Evolutionary conservation across 371 early-diverging fungal genomes (phyloP), one percentile per base, ranked within the genome.

Genomic region (Lichtheimia ornata): DNA sequence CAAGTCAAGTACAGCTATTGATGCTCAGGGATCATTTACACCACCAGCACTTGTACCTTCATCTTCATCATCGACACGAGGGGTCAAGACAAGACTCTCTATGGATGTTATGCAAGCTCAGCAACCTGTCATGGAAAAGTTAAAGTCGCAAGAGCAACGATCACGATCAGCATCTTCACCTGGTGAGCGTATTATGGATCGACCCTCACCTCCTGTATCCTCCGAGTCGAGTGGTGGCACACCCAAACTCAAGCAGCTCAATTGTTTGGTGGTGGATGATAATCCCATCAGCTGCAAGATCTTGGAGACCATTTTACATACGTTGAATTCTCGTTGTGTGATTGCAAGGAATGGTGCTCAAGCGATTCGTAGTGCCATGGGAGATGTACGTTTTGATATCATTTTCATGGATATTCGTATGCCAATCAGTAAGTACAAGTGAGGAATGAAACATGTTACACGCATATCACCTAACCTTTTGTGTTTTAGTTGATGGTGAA

Each of bases 381-480:
- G 93, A 0, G 87, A 89, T 53, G 88, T 93, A 22, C 87, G 84
- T 64, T 97, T 92, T 76, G 95, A 95, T 61, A 81, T 94, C 24
- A 94, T 97, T 35, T 94, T 97, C 61, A 91, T 95, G 91, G 95
- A 94, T 62, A 88, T 93, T n/a, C 80, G 89, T 9, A 94, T 96
- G 94, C 96, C 96, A 1, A 91, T 94, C 47, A 83, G 91, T 92
- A 86, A 82, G 88, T 83, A 43, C n/a, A 18, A 22, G n/a, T n/a
- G n/a, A n/a, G 14, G 2, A 22, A 47, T 47, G 47, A 22, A 47
- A 18, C 22, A 47, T 47, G 47, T 47, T 47, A 35, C 35, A 35
- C 35, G 35, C 11, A 35, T 47, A 17, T n/a, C 5, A 12, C 40
- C 7, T 54, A 20, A 44, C 4, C 17, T 62, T 66, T 20, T 40